phyloP scores from a whole-genome alignment of 495 filamentous ascomycete species.

The Bacidia gigantensis region DNA sequence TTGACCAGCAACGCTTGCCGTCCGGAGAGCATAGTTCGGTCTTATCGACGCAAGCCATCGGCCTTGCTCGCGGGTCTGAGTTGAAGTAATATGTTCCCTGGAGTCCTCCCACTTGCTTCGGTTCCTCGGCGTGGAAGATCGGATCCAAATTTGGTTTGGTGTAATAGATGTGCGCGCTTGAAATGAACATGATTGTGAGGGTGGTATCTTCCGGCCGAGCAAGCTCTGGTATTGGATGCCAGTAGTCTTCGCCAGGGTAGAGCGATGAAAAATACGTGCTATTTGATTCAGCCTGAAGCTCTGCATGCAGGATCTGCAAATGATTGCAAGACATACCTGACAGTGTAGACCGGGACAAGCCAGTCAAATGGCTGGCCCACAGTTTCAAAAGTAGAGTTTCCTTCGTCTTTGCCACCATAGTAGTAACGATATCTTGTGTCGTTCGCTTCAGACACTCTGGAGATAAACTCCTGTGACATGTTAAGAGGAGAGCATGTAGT shows the following conservation, averaged over 20 bases:
- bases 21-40: conserved; percentile 14
- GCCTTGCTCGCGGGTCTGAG: conserved; percentile 10
- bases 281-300: not conserved
- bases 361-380: conserved; percentile 13
- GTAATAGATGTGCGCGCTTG: conserved; percentile 15
- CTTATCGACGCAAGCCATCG: conserved; percentile 16
- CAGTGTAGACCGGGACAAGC: conserved; percentile 16
- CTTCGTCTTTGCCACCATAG: conserved; percentile 10
- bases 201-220: conserved; percentile 7
- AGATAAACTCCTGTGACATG: conserved; percentile 11
- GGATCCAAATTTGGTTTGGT: conserved; percentile 14
- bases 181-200: conserved; percentile 19
- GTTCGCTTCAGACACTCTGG: not conserved
- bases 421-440: conserved; percentile 13
- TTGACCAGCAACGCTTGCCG: conserved; percentile 15
- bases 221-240: conserved; percentile 12
- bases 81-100: conserved; percentile 9
- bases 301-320: not conserved
- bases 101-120: not conserved
- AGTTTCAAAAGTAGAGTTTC: conserved; percentile 12
- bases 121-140: conserved; percentile 14
- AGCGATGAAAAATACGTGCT: conserved; percentile 9
- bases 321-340: conserved; percentile 11
- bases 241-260: conserved; percentile 4
- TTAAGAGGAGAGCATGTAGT: conserved; percentile 19